Conservation (phyloP, 2,329 filamentous ascomycete species). For the Trichoderma breve region DNA sequence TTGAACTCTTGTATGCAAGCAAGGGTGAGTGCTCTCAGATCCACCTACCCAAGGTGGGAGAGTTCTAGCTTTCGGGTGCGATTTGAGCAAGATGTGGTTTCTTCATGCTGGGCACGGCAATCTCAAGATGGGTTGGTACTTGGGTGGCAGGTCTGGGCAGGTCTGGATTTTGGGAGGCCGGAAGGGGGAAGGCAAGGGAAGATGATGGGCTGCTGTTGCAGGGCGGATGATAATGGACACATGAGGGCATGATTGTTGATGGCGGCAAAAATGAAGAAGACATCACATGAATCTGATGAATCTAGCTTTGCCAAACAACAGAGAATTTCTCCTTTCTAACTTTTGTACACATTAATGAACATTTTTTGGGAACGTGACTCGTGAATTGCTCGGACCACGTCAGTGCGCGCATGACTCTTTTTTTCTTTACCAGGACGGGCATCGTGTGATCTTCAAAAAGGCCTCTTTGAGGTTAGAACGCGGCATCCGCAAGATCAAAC, state of each 20-base stretch:
- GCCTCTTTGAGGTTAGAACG: constrained; percentile 14
- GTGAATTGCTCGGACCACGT: not conserved
- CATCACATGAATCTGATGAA: constrained; percentile 22
- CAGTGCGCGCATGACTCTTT: not conserved
- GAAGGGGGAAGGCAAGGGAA: not conserved
- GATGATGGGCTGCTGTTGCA: not conserved
- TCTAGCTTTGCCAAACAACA: constrained; percentile 20
- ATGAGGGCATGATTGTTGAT: constrained; percentile 23
- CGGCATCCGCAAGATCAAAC: not conserved
- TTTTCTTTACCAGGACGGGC: not conserved
- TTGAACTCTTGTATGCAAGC: constrained; percentile 15
- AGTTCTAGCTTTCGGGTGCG: not conserved
- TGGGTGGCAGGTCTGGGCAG: constrained; percentile 13
- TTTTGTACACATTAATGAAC: not conserved
- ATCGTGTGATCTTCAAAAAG: not conserved
- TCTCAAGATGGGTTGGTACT: constrained; percentile 14
- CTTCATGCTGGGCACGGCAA: constrained; percentile 17
- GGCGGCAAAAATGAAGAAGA: constrained; percentile 10
- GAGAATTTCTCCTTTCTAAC: constrained; percentile 21
- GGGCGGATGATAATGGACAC: constrained; percentile 23
- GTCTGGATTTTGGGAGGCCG: constrained; percentile 13
- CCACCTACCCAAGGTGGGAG: not conserved
- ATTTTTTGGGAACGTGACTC: not conserved
- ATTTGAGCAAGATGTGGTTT: not conserved
- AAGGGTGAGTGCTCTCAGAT: constrained; percentile 9